Evolutionary conservation across 1,284 basidiomycete species (phyloP).

Genomic region (Ustilago shanxiensis): DNA sequence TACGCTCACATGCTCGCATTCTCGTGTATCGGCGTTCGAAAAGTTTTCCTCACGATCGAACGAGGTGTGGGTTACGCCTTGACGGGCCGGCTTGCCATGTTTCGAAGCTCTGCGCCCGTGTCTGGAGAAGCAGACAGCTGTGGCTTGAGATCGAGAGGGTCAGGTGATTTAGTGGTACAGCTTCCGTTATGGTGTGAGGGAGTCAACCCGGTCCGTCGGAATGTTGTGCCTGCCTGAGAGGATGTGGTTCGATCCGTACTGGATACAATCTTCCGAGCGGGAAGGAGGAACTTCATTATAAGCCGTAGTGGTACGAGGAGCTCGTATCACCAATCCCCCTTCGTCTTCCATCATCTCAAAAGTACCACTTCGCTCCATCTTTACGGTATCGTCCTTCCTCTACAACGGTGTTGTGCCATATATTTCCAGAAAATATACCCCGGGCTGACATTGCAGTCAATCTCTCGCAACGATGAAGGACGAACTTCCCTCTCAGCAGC

Average conservation of each 20-base stretch:
- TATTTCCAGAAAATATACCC: not conserved
- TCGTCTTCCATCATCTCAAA: not conserved
- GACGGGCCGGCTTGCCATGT: not conserved
- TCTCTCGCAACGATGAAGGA: conserved; percentile 17
- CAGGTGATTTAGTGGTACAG: not conserved
- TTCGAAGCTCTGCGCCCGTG: not conserved
- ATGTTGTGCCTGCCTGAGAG: not conserved
- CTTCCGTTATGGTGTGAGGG: not conserved
- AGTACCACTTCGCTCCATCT: not conserved
- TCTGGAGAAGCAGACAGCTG: not conserved
- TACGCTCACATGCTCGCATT: too few species aligned
- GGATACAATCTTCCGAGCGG: not conserved
- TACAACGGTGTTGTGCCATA: not conserved
- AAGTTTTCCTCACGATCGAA: not conserved
- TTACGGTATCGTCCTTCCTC: not conserved
- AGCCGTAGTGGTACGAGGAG: not conserved
- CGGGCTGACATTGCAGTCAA: not conserved
- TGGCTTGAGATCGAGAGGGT: not conserved
- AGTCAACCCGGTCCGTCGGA: conserved; percentile 1
- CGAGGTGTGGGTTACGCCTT: not conserved
- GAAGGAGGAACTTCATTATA: not conserved
- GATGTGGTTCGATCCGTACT: not conserved
- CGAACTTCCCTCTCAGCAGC: conserved; percentile 5
- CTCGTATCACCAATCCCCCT: not conserved
- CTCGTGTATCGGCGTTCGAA: not conserved